Evolutionary conservation across 768 basidiomycete genomes (phyloP).

Genomic region (Psilocybe tampanensis): DNA sequence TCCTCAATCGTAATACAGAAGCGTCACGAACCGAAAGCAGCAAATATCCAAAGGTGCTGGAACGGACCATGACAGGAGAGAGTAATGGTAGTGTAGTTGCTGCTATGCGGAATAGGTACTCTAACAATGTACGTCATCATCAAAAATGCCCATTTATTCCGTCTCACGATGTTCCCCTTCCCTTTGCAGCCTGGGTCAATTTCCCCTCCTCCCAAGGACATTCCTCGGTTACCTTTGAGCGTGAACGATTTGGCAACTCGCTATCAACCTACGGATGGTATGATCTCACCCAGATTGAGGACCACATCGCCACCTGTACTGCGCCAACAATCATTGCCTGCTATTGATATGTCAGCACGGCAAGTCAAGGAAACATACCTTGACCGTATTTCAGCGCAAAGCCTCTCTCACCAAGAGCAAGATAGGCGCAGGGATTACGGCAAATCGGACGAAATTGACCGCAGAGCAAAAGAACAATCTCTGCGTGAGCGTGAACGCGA

Average conservation of each 20-base stretch:
- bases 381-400: conserved; percentile 10
- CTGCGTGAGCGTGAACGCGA: conserved; percentile 57
- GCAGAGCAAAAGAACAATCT: conserved; percentile 56
- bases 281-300: conserved; percentile 38
- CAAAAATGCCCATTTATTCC: conserved; percentile 4
- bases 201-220: conserved; percentile 60
- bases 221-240: conserved; percentile 64
- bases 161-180: background rate
- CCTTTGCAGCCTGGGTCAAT: conserved; percentile 45
- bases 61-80: conserved; percentile 54
- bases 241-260: conserved; percentile 66
- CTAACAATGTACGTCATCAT: conserved; percentile 48
- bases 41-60: conserved; percentile 35
- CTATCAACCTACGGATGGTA: conserved; percentile 51
- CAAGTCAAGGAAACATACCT: conserved; percentile 21
- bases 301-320: conserved; percentile 27
- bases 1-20: conserved; percentile 20
- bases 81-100: conserved; percentile 67
- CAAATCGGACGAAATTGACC: conserved; percentile 53
- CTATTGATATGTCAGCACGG: conserved; percentile 19
- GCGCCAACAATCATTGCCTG: conserved; percentile 33
- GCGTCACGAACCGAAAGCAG: conserved; percentile 30
- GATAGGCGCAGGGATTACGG: conserved; percentile 34
- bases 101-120: conserved; percentile 67
- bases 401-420: conserved; percentile 26